Base-by-base conservation (phyloP, 2,329 filamentous ascomycete species). In the Mycosphaerelloides madeirae region DNA sequence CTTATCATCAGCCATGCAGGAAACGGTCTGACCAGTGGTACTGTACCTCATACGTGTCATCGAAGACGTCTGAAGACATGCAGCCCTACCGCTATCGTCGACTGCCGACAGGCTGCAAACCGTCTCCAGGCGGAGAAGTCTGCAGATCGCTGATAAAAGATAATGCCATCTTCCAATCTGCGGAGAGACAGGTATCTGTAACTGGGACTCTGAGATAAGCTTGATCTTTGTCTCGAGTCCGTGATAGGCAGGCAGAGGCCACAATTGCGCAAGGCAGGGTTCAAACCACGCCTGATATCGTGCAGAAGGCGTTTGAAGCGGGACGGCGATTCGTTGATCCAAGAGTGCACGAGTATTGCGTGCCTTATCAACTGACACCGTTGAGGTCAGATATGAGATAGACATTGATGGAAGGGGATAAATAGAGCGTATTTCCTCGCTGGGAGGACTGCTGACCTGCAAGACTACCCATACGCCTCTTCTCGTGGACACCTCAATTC, bases 221-320 rank as follows among this genome's bases (percentile, higher is more conserved):
- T 35, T 35, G 11, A 18, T 35, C 16, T 16, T 15, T 19, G 11
- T 35, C 33, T 35, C 11, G 3, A 4, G 33, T 15, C 15, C 33
- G 33, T 35, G 33, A 35, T 35, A 35, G 33, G 33, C 33, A 35
- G 33, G 33, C 13, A 19, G 33, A 32, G 31, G 31, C 31, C 13
- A 25, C 31, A 32, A 32, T n/a, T n/a, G 15, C 31, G 15, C 31
- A 14, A 32, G 13, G 13, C 31, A 32, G 31, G 31, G 31, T 32
- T n/a, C 31, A n/a, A 16, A 32, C 28, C 13, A 32, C 31, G 31
- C 31, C 13, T 14, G 13, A 32, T 32, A 12, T 32, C 31, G 31
- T 32, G 31, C 31, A 32, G 31, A 32, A 32, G 31, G 31, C 31
- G 31, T 32, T n/a, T 16, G 15, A 32, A 16, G 31, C 31, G 31